Evolutionary conservation across 2,329 filamentous ascomycete genomes (phyloP).

Genomic region (Metarhizium humberi): DNA sequence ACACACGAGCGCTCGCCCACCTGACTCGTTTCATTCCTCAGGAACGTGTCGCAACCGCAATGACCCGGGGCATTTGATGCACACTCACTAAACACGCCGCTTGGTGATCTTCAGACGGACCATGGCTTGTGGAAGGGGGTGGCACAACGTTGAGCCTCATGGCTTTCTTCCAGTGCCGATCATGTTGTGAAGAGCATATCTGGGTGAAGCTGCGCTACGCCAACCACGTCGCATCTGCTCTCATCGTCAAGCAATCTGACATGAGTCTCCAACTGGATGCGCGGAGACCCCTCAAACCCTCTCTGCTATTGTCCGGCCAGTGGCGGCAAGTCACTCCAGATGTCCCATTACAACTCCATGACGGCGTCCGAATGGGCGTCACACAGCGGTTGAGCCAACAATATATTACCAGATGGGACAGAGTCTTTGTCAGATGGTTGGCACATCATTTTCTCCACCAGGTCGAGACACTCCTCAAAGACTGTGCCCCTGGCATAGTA

Average conservation of each 20-base stretch:
- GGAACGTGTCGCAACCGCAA: background rate
- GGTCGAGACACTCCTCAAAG: too few species aligned
- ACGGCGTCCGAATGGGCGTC: background rate
- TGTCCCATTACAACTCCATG: background rate
- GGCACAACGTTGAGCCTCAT: background rate
- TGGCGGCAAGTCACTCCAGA: background rate
- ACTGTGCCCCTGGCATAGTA: too few species aligned
- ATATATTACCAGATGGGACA: background rate
- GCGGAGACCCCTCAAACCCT: background rate
- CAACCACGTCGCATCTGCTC: background rate
- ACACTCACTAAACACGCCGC: background rate
- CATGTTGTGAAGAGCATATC: background rate
- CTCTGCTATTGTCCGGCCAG: background rate
- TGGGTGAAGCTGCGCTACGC: background rate
- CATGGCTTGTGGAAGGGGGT: background rate
- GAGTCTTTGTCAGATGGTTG: background rate
- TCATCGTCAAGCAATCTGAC: too few species aligned
- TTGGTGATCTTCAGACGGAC: background rate
- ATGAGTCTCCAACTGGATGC: too few species aligned
- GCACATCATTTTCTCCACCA: too few species aligned
- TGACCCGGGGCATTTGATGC: too few species aligned
- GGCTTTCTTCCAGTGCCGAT: background rate
- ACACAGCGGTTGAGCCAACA: background rate
- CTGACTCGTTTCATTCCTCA: background rate
- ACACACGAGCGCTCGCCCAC: background rate